Base-by-base conservation (phyloP, 495 filamentous ascomycete genomes). In the Delitschia confertaspora region DNA sequence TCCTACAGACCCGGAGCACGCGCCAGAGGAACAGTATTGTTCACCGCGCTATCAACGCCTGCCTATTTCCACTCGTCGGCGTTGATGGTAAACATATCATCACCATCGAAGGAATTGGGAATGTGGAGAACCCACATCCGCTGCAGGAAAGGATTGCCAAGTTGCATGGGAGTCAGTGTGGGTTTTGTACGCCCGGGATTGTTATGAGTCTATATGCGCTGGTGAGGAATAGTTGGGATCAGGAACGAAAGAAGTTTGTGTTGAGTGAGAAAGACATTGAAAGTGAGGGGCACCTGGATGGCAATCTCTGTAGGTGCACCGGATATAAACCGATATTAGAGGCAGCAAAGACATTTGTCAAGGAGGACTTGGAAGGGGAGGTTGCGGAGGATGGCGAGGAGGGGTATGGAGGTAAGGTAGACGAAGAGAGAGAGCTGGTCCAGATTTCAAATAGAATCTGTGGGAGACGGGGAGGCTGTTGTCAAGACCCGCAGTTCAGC, bases 261-360 rank as follows among this genome's bases (percentile, higher is more conserved):
- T 55, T 45, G 32, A 55, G 45, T 22, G 60, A 46, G 24, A 49
- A 59, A 30, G 62, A 64, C 50, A 45, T 65, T 21, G 63, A 67
- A 36, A 41, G 61, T 6, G 60, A 65, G 22, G 64, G 64, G 3
- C 61, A 60, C 39, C 42, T 68, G 1, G 65, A 68, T 31, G 65
- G 65, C 4, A 68, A 68, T 45, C 42, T 68, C 10, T 68, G 65
- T 27, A 42, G 65, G 22, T 68, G 65, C 41, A 68, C 65, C 2
- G 65, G 65, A 0, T 68, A 68, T 34, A 66, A 65, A 34, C 64
- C 65, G 2, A 66, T 68, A 33, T 33, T 68, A 7, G 53, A 68
- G 20, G 65, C 61, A 2, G 65, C 62, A 3, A 73, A 74, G 54
- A 76, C 69, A 27, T 76, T 77, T 38, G 55, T 71, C 0, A 59